Evolutionary conservation across 1,284 basidiomycete species (phyloP).

Genomic region (Trametes polyzona): DNA sequence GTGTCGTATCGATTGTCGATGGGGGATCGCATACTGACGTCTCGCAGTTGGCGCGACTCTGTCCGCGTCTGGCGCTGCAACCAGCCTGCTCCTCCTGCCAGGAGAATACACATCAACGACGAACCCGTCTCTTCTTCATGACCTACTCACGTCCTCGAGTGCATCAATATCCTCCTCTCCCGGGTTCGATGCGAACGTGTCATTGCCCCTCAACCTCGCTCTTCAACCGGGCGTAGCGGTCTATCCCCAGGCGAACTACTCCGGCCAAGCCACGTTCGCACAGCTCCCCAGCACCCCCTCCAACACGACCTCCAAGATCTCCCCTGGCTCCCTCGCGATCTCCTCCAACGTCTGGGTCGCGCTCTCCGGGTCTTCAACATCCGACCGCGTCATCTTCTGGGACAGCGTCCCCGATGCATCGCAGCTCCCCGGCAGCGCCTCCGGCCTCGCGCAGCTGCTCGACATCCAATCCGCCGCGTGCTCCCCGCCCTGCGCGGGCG

Average conservation of each 20-base stretch:
- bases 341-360: slow-evolving; percentile 71
- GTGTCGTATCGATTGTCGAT: slow-evolving; percentile 31
- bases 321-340: slow-evolving; percentile 60
- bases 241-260: slow-evolving; percentile 62
- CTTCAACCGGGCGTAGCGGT: slow-evolving; percentile 67
- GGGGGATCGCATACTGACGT: slow-evolving; percentile 19
- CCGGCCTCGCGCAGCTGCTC: slow-evolving; percentile 54
- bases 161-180: slow-evolving; percentile 58
- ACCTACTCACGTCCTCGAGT: slow-evolving; percentile 64
- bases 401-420: slow-evolving; percentile 75
- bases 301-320: slow-evolving; percentile 56
- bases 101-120: slow-evolving; percentile 74
- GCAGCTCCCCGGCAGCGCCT: slow-evolving; percentile 56
- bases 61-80: slow-evolving; percentile 54
- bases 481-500: slow-evolving; percentile 70
- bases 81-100: slow-evolving; percentile 66
- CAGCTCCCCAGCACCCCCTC: slow-evolving; percentile 49
- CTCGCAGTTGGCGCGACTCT: slow-evolving; percentile 65
- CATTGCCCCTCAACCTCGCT: slow-evolving; percentile 66
- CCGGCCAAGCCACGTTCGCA: slow-evolving; percentile 63
- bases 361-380: slow-evolving; percentile 52
- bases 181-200: slow-evolving; percentile 61
- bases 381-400: slow-evolving; percentile 69
- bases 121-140: slow-evolving; percentile 70
- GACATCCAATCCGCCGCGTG: slow-evolving; percentile 73